phyloP scores from a whole-genome alignment of 495 filamentous ascomycete genomes.

The Cercophora sp. region DNA sequence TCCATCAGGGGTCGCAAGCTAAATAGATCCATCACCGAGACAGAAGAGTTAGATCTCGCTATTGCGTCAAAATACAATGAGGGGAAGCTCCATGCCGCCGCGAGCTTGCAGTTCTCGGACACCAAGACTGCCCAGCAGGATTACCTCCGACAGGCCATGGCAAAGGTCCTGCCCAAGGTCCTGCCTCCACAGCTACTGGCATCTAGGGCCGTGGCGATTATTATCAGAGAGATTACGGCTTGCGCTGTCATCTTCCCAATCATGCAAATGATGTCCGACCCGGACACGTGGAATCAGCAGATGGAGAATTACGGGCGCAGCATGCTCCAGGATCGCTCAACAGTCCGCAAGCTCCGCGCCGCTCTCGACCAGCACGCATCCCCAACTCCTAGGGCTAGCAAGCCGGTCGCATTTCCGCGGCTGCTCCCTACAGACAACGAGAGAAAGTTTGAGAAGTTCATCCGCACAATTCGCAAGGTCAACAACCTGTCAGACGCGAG shows the following conservation, averaged over 20 bases:
- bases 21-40: constrained; percentile 87
- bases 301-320: constrained; percentile 85
- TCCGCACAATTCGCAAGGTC: constrained; percentile 81
- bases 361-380: constrained; percentile 95
- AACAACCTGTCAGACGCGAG: constrained; percentile 93
- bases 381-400: constrained; percentile 64
- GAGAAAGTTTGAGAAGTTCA: constrained; percentile 88
- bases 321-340: constrained; percentile 92
- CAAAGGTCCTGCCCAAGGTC: constrained; percentile 67
- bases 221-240: constrained; percentile 80
- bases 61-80: constrained; percentile 90
- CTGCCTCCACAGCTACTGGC: constrained; percentile 69
- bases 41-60: constrained; percentile 88
- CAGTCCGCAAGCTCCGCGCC: constrained; percentile 86
- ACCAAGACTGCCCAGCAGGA: constrained; percentile 80
- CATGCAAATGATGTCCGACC: constrained; percentile 71
- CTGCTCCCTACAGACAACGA: constrained; percentile 67
- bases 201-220: constrained; percentile 71
- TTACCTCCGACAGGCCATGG: constrained; percentile 69
- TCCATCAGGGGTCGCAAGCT: constrained; percentile 81
- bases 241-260: constrained; percentile 72
- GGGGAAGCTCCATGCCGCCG: constrained; percentile 85
- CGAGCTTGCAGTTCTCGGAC: constrained; percentile 75
- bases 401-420: constrained; percentile 57
- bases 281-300: constrained; percentile 95